Evolutionary conservation across 306 rosid species (phyloP).

Genomic region (Purshia tridentata): DNA sequence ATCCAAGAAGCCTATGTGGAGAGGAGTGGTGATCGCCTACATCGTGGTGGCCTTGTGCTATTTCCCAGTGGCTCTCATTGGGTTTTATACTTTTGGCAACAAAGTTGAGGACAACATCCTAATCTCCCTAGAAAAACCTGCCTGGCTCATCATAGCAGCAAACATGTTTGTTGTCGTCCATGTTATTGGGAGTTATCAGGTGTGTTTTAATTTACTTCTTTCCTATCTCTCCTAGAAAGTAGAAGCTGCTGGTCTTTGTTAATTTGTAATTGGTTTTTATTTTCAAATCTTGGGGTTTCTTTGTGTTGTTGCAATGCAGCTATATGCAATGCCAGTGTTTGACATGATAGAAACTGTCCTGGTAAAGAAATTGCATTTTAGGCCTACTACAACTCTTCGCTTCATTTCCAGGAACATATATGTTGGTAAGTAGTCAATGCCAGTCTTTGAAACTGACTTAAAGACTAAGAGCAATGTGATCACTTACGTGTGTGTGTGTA

Average conservation of each 20-base stretch:
- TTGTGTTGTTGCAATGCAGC: slow-evolving; percentile 26
- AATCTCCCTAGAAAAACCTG: slow-evolving; percentile 50
- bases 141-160: slow-evolving; percentile 69
- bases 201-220: background rate
- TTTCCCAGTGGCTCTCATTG: slow-evolving; percentile 65
- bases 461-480: background rate
- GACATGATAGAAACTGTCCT: slow-evolving; percentile 68
- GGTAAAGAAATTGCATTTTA: slow-evolving; percentile 51
- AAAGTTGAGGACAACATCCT: slow-evolving; percentile 53
- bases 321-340: slow-evolving; percentile 80
- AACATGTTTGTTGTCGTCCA: slow-evolving; percentile 77
- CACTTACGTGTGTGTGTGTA: background rate
- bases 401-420: slow-evolving; percentile 50
- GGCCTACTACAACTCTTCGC: slow-evolving; percentile 43
- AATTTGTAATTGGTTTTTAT: background rate
- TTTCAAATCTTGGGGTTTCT: slow-evolving; percentile 25
- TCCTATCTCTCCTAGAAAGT: background rate
- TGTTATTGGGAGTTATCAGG: slow-evolving; percentile 86
- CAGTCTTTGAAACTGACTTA: too few relatives aligned
- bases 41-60: slow-evolving; percentile 63
- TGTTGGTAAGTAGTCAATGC: slow-evolving; percentile 48
- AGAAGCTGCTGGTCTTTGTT: slow-evolving; percentile 10
- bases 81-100: slow-evolving; percentile 59
- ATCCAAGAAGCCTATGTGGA: slow-evolving; percentile 80
- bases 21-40: slow-evolving; percentile 67